Base-by-base conservation (phyloP, 106 monocot genomes). In the Narthecium ossifragum region DNA sequence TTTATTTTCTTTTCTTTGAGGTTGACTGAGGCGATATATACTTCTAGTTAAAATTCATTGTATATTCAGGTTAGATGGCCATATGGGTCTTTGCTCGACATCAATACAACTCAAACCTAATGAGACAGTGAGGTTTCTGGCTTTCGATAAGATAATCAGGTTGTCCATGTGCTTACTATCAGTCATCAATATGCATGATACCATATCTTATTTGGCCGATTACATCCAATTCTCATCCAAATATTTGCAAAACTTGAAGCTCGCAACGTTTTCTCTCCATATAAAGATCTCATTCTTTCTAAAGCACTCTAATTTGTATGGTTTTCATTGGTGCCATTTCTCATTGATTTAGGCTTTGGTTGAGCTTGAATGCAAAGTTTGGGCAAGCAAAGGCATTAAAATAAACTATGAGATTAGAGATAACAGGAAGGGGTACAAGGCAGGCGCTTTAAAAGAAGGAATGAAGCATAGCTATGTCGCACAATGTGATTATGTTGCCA, bases 341-440 rank as follows among this genome's bases (percentile, higher is more conserved):
- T 55, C 15, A 2, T 17, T 27, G 18, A 43, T 25, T 39, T 31
- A 88, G 87, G 77, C 45, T 59, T 54, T 88, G 50, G 90, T 90
- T 37, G 75, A 82, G 67, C 57, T 73, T 30, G 90, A 90, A 82
- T 85, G 85, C 64, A 71, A 72, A 29, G 28, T 53, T 31, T 87
- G 92, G 92, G 71, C 48, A 52, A 87, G 77, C 34, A 78, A 87
- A 72, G 92, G 86, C 40, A 69, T 76, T 59, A 80, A 80, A 62
- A 80, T 92, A 71, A 45, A 49, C 13, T 84, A 92, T 68, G 92
- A 86, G 60, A 78, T 92, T 6, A 76, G 92, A 41, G 60, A 70
- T 59, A 92, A 83, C 60, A 74, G 92, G 55, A 92, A 70, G 51
- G 86, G 92, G 11, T 92, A 92, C 57, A 92, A 92, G 52, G 92